phyloP scores from a whole-genome alignment of 1,284 basidiomycete species.

The Naganishia albida region DNA sequence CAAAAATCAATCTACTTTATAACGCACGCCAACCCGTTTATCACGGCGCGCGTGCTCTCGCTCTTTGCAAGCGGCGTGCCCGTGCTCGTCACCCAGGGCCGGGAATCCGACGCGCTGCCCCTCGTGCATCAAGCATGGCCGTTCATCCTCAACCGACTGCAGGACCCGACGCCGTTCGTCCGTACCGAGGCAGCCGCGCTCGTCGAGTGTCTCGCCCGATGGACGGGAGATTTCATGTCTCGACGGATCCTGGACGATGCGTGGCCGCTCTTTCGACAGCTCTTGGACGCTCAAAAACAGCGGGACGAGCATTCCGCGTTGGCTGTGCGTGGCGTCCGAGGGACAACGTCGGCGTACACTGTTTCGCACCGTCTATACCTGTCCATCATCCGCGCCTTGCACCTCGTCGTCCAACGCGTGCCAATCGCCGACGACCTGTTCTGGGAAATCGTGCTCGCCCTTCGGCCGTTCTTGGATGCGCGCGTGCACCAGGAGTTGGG shows the following conservation, averaged over 20 bases:
- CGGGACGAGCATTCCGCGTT: constrained; percentile 68
- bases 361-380: constrained; percentile 73
- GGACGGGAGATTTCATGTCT: constrained; percentile 80
- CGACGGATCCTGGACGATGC: constrained; percentile 80
- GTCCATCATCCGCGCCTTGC: constrained; percentile 71
- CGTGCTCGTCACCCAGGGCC: constrained; percentile 61
- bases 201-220: constrained; percentile 65
- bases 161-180: constrained; percentile 72
- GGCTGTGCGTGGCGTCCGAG: constrained; percentile 60
- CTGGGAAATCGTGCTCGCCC: constrained; percentile 75
- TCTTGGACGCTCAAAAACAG: constrained; percentile 63
- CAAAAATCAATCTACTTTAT: constrained; percentile 83
- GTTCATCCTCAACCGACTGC: constrained; percentile 76
- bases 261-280: constrained; percentile 73
- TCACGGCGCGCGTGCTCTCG: constrained; percentile 75
- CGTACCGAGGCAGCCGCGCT: constrained; percentile 70
- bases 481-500: constrained; percentile 73
- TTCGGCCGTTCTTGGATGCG: constrained; percentile 70
- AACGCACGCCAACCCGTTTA: constrained; percentile 77
- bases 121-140: constrained; percentile 85
- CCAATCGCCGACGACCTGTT: constrained; percentile 67
- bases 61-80: constrained; percentile 72
- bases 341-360: constrained; percentile 53
- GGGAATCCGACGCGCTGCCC: constrained; percentile 71
- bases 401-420: constrained; percentile 63